Conservation (phyloP, 176 grass and related monocot genomes). For the Carex scoparia region DNA sequence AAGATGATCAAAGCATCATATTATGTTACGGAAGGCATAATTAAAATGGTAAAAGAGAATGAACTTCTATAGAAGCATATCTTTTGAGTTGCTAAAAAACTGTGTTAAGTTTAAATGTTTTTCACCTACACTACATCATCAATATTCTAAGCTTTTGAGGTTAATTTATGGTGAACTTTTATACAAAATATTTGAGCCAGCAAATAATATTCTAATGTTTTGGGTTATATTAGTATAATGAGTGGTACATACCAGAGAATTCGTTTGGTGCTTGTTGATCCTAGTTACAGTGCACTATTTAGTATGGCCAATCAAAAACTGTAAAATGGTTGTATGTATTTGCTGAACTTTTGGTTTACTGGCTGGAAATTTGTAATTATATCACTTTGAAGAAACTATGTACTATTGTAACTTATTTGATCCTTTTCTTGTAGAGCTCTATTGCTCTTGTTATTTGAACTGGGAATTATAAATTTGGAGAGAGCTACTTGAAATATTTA, state of each 20-base stretch:
- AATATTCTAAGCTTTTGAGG: background rate
- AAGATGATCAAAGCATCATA: too few species aligned
- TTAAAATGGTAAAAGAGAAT: too few species aligned
- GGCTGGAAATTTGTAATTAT: background rate
- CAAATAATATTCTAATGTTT: background rate
- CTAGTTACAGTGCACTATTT: too few species aligned
- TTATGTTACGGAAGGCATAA: too few species aligned
- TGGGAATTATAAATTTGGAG: constrained; percentile 45
- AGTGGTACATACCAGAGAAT: background rate
- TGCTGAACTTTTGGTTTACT: background rate
- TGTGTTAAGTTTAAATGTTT: background rate
- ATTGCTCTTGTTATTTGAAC: constrained; percentile 57
- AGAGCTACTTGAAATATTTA: constrained; percentile 44
- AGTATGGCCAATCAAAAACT: background rate
- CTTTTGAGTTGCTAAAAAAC: too few species aligned
- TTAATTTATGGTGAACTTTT: background rate
- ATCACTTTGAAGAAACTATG: background rate
- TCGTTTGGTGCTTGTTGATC: background rate
- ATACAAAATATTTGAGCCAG: background rate
- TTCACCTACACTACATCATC: too few species aligned
- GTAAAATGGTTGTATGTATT: background rate
- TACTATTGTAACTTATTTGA: background rate
- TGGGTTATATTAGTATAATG: background rate
- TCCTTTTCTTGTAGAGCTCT: constrained; percentile 35
- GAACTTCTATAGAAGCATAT: too few species aligned